Base-by-base conservation (phyloP, 257 asterid genomes). In the Nyctanthes arbortristis region DNA sequence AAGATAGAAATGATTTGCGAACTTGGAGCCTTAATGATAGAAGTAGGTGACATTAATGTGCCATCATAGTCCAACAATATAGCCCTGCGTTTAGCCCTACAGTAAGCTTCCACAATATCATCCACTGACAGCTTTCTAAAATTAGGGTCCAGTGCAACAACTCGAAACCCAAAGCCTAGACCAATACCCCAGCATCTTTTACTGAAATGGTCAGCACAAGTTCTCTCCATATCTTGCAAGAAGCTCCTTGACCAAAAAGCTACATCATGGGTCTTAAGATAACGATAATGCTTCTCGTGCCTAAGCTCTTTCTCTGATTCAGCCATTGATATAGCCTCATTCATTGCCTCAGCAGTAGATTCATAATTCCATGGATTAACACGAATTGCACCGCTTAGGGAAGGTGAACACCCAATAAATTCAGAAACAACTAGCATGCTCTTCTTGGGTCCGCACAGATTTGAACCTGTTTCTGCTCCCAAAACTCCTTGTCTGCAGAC, bases 11-110 rank as follows among this genome's bases (percentile, higher is more conserved):
- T 68, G 28, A 89, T 90, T 65, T 80, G 84, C 25, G 82, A 64
- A 67, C 85, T 84, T 56, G 96, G 96, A 68, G 84, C 59, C 79
- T 87, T 85, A 63, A 77, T 85, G 59, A 89, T 79, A n/a, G 84
- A 78, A 73, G 82, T 84, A 39, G 88, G 91, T 16, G 96, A 91
- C 95, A 89, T 87, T 63, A 89, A 82, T 9, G 96, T 89, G 58
- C 96, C 96, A 61, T 89, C 96, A 77, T 89, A 89, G 75, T 89
- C 96, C 83, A 89, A 81, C 70, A 89, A 74, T 80, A 89, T 89
- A 29, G 96, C 93, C 82, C 96, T 81, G 67, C 80, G 75, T 65
- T 74, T 84, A 60, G 96, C 74, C 79, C 70, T 85, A 18, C 72
- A 64, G 68, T 87, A 89, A 61, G 87, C 87, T 13, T 77, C 65